These are phyloP conservation scores for Obelidium mucronatum DNA, from an alignment of 192 early-diverging fungal species.

Conservation along the genomic window DNA sequence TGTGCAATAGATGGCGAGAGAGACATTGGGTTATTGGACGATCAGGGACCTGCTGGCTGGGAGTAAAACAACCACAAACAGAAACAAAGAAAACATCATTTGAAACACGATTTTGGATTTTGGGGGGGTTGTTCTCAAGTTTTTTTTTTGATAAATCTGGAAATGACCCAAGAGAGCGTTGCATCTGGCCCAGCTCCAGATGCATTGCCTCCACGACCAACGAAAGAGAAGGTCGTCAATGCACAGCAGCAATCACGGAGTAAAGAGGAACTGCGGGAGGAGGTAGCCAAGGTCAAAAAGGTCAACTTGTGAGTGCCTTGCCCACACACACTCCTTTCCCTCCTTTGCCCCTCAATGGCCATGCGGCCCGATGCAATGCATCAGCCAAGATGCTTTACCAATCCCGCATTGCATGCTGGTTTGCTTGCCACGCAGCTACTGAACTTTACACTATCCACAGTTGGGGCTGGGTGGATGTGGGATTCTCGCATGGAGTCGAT, in stretches of 20 bases:
- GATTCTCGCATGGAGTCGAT: conserved; percentile 30
- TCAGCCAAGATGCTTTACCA: background rate
- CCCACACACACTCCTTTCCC: background rate
- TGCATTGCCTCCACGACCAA: conserved; percentile 7
- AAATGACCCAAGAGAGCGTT: too few relatives aligned
- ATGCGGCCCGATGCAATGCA: background rate
- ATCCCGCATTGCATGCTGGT: background rate
- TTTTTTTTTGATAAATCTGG: too few relatives aligned
- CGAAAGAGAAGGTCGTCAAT: background rate
- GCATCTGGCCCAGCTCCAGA: too few relatives aligned
- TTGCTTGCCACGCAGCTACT: background rate
- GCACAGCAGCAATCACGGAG: background rate
- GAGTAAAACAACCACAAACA: background rate
- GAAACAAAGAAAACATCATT: too few relatives aligned
- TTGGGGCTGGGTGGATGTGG: conserved; percentile 40
- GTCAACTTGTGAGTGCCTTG: conserved; percentile 25
- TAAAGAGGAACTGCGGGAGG: background rate
- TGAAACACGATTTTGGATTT: too few relatives aligned
- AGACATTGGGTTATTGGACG: background rate
- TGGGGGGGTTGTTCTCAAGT: too few relatives aligned
- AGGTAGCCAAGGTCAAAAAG: conserved; percentile 23
- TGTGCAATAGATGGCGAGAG: background rate
- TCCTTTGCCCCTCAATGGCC: background rate
- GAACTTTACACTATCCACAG: background rate
- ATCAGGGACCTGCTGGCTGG: background rate